Base-by-base conservation (phyloP, 2,329 filamentous ascomycete species). In the Dothistroma septosporum region DNA sequence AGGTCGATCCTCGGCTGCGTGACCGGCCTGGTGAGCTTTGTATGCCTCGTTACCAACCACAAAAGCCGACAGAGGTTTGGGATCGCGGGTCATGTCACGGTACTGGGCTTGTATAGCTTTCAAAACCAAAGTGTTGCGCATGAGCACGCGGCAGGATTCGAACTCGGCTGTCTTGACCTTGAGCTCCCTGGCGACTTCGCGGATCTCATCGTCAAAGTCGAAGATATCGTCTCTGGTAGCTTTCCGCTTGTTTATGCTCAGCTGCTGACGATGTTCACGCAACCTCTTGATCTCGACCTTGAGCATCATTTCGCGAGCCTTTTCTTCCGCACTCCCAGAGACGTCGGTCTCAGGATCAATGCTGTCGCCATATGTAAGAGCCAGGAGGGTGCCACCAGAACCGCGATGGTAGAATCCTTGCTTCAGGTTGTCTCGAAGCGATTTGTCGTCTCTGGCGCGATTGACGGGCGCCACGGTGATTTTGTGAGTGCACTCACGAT, bases 41-140 rank as follows among this genome's bases (percentile, higher is more conserved):
- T 68, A 68, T 1, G 21, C 59, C 12, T 48, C 44, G 55, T 66
- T 68, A 6, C 54, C 53, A 19, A 68, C 59, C 9, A 33, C 52
- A 33, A 64, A 63, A 19, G 61, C 60, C 0, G 58, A 12, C 1
- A 68, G 53, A 2, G 57, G 41, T 10, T 21, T 16, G 9, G 37
- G 28, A 21, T 63, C 57, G 12, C 21, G 21, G 0, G 63, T 67
- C 1, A 64, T 21, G 5, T 59, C 48, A 1, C 7, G 4, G 41
- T 61, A 66, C 8, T 32, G 24, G 12, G 53, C 53, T 10, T 55
- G 37, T 12, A 67, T 37, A 2, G 19, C 19, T 11, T 49, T 44
- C 47, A 16, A 21, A 33, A 55, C 53, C 11, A 4, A 46, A 31
- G 52, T 49, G 49, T 47, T 66, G 22, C 64, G 64, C 31, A 62